Base-by-base conservation (phyloP, 1,284 basidiomycete genomes). In the Cutaneotrichosporon sp. region DNA sequence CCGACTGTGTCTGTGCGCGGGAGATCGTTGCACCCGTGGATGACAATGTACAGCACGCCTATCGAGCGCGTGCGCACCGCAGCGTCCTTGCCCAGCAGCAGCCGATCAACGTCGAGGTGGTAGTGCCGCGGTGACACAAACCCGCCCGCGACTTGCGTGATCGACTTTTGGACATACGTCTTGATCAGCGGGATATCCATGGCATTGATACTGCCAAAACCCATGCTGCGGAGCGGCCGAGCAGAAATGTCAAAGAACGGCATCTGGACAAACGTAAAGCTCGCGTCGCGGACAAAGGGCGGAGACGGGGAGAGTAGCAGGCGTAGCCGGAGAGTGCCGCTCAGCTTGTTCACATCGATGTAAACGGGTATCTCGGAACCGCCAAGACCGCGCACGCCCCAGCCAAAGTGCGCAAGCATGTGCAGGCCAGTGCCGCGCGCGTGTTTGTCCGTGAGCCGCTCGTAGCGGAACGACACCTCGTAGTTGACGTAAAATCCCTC, bases 161-260 rank as follows among this genome's bases (percentile, higher is more conserved):
- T 70, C 1, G 69, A 72, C 39, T 61, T 60, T 56, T 66, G 61
- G 36, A 73, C 69, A 54, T 69, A 75, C 14, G 65, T 54, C 57
- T 74, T 75, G 60, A 73, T 65, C 1, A 70, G 59, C 0, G 74
- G 74, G 12, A 76, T 46, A 39, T 70, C 68, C 66, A 77, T 72
- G 12, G 74, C 74, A 50, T 77, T 73, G 60, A 75, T 67, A n/a
- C 58, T 59, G 5, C 64, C 68, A 4, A 55, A 44, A 15, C 60
- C 58, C 13, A 58, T 43, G 21, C 60, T 62, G 21, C 65, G 66
- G 13, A 77, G 61, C 0, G 75, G 75, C 26, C 68, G 68, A 8
- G 73, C 74, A 0, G 74, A 67, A 42, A 77, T 72, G 51, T 77
- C 72, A 43, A 75, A 73, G 20, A 68, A 62, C 1, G 75, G 75